Evolutionary conservation across 164 flowering plant species (phyloP), one percentile per base, ranked within the genome.

Genomic region (Kalanchoe fedtschenkoi): DNA sequence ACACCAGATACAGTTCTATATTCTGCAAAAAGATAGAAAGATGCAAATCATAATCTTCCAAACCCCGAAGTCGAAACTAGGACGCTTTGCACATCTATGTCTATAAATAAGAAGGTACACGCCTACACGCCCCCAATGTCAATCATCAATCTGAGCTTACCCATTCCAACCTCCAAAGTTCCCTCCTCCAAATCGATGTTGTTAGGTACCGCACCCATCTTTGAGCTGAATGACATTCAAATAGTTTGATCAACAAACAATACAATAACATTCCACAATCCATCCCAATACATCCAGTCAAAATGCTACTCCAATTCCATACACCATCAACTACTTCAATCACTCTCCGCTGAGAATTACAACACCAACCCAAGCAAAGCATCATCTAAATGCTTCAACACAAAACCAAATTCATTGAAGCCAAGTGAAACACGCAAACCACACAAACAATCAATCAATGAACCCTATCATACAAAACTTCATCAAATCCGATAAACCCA

Each of bases 1-100:
- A 91, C 97, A 56, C 96, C 97, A 66, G 97, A 88, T 44, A 91
- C 97, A 66, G 97, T 95, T 76, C 96, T 87, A 58, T 95, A 95
- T 67, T 95, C 99, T 95, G 91, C 28, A 62, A 21, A 66, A n/a
- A 33, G 16, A 8, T 7, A 4, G 19, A 4, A n/a, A 7, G n/a
- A n/a, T n/a, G n/a, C n/a, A 22, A 15, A 22, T 1, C 19, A 44
- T 46, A 2, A 2, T 5, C 39, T 37, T 6, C 0, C 53, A 21
- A 46, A 46, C 53, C 14, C 28, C 28, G 21, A 4, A 19, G 26
- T 10, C 8, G 53, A 46, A 43, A 43, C 47, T 16, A 43, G 19
- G 11, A 47, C 22, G 29, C 16, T 8, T 24, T 24, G 16, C 54
- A 17, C 17, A 17, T 39, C 34, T 28, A 62, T 13, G 13, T 34